A percentile compares a stretch with the other conserved stretches of the same genome.
Conservation (phyloP, 495 filamentous ascomycete genomes). For the Trichoderma gamsii region DNA sequence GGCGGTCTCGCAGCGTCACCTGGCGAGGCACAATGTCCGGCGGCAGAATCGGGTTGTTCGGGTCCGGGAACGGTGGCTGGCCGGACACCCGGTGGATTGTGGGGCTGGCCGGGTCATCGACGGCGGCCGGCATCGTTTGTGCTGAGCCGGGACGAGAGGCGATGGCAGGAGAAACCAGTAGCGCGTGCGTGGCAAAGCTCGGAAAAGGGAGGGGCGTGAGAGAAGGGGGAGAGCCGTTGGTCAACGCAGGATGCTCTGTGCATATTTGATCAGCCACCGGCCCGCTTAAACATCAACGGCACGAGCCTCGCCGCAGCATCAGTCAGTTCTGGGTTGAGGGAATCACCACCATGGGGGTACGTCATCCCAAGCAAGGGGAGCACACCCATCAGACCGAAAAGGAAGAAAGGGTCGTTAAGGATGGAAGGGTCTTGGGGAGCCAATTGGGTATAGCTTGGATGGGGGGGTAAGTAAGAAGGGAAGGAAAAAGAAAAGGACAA, state of each 20-base stretch:
- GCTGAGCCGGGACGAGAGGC: slow-evolving; percentile 12
- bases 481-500: not conserved
- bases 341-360: slow-evolving; percentile 1
- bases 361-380: not conserved
- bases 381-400: not conserved
- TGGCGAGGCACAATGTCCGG: slow-evolving; percentile 66
- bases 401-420: not conserved
- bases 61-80: slow-evolving; percentile 56
- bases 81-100: slow-evolving; percentile 60
- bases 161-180: not conserved
- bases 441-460: not conserved
- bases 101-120: slow-evolving; percentile 66
- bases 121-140: slow-evolving; percentile 73
- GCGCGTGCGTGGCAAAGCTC: slow-evolving; percentile 1
- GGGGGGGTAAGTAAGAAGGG: not conserved
- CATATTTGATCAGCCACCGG: slow-evolving; percentile 13
- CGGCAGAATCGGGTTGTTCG: slow-evolving; percentile 56
- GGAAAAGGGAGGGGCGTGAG: not conserved
- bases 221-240: slow-evolving; percentile 6
- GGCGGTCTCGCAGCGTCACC: slow-evolving; percentile 83
- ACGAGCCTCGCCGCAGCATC: too few relatives aligned
- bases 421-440: not conserved
- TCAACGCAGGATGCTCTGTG: not conserved
- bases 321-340: not conserved
- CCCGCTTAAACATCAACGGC: slow-evolving; percentile 1